phyloP scores from a whole-genome alignment of 202 grass and related monocot genomes.

The Dendrocalamus latiflorus region DNA sequence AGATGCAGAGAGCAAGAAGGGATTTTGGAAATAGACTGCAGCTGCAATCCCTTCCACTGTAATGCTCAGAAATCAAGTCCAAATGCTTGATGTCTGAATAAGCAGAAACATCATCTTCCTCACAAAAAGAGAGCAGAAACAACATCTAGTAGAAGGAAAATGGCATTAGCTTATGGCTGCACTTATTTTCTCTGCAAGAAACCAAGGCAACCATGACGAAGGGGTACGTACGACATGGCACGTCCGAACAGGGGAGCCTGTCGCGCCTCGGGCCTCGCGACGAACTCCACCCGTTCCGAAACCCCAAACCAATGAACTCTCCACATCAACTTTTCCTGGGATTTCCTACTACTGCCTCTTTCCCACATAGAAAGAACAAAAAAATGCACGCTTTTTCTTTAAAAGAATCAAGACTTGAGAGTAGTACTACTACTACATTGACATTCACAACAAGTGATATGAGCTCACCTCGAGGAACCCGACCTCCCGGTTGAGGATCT shows the following conservation, averaged over 20 bases:
- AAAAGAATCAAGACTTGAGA: neutral
- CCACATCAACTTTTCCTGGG: neutral
- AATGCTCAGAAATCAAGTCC: neutral
- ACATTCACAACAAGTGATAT: neutral
- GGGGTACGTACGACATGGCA: neutral
- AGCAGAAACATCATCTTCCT: neutral
- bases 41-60: neutral
- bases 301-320: neutral
- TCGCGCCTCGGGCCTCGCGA: neutral
- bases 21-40: neutral
- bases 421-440: neutral
- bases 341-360: neutral
- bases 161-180: neutral
- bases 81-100: neutral
- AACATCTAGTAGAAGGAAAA: neutral
- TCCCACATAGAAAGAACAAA: neutral
- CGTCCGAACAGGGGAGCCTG: neutral
- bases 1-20: neutral
- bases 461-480: constrained; percentile 66
- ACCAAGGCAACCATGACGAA: neutral
- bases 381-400: neutral
- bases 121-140: neutral
- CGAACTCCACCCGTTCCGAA: neutral
- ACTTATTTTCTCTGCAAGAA: neutral
- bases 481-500: constrained; percentile 78